Evolutionary conservation across 1,284 basidiomycete species (phyloP).

Genomic region (Microbotryomycetes sp.): DNA sequence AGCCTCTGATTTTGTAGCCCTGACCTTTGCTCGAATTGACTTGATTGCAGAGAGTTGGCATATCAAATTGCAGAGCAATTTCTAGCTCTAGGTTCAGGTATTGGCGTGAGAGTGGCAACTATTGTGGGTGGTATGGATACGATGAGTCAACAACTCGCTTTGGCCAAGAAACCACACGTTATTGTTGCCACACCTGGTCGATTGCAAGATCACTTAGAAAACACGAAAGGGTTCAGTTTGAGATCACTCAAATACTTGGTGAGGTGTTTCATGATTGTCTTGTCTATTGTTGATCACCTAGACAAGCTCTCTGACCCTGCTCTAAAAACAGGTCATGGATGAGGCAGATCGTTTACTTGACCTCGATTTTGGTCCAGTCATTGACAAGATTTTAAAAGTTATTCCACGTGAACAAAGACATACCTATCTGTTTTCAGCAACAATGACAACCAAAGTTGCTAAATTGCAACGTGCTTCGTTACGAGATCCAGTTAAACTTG

Average conservation of each 20-base stretch:
- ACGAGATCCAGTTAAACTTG: conserved; percentile 87
- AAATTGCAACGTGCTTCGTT: conserved; percentile 96
- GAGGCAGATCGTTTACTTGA: conserved; percentile 95
- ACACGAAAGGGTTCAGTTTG: conserved; percentile 95
- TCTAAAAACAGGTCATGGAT: conserved; percentile 67
- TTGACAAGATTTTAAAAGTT: conserved; percentile 94
- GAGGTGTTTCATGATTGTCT: conserved; percentile 37
- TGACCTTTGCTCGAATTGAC: not conserved
- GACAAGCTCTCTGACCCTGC: not conserved
- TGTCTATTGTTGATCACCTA: not conserved
- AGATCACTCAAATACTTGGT: conserved; percentile 84
- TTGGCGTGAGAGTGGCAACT: conserved; percentile 84
- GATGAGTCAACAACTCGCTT: conserved; percentile 84
- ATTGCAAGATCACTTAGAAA: conserved; percentile 90
- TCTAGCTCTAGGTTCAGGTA: conserved; percentile 82
- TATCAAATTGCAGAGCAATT: conserved; percentile 98
- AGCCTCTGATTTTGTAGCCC: not conserved
- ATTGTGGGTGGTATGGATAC: conserved; percentile 95
- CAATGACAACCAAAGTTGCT: conserved; percentile 99
- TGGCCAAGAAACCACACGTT: conserved; percentile 90
- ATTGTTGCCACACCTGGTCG: conserved; percentile 97
- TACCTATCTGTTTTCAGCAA: conserved; percentile 96
- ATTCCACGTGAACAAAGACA: conserved; percentile 82
- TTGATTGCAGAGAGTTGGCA: conserved; percentile 68
- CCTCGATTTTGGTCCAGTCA: conserved; percentile 94